phyloP scores from a whole-genome alignment of 2,329 filamentous ascomycete genomes.

The Fusarium anguioides region DNA sequence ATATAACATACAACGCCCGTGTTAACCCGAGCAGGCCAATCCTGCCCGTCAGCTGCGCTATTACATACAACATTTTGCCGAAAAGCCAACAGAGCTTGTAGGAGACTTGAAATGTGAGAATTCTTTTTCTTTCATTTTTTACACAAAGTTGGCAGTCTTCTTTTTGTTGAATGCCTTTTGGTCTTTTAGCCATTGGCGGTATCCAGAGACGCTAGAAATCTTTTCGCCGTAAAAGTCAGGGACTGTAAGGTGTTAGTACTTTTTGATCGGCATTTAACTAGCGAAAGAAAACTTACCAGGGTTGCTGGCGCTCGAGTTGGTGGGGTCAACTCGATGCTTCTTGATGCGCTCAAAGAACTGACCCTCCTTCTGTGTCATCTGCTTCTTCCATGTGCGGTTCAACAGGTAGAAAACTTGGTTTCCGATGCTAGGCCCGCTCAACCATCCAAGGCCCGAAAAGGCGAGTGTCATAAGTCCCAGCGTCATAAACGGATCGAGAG shows the following conservation, averaged over 20 bases:
- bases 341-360: conserved; percentile 94
- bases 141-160: conserved; percentile 77
- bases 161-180: conserved; percentile 97
- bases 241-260: conserved; percentile 60
- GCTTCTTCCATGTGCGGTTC: conserved; percentile 75
- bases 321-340: conserved; percentile 91
- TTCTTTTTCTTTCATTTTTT: conserved; percentile 37
- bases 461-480: conserved; percentile 83
- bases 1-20: conserved; percentile 47
- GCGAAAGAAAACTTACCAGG: conserved; percentile 62
- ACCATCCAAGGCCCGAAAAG: conserved; percentile 85
- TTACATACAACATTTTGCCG: conserved; percentile 35
- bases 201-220: conserved; percentile 91
- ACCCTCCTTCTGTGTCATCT: conserved; percentile 90
- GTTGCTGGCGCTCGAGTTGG: conserved; percentile 87
- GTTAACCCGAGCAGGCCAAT: conserved; percentile 31
- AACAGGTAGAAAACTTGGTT: conserved; percentile 81
- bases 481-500: conserved; percentile 88
- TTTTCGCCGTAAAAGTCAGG: conserved; percentile 99
- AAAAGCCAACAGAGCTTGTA: conserved; percentile 8
- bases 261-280: background rate
- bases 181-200: conserved; percentile 96
- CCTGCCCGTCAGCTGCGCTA: conserved; percentile 38
- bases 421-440: conserved; percentile 85
- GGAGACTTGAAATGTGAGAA: conserved; percentile 1